These are phyloP conservation scores for Tylopilus cervinicoccineus DNA, from an alignment of 768 basidiomycete genomes.

Conservation along the genomic window DNA sequence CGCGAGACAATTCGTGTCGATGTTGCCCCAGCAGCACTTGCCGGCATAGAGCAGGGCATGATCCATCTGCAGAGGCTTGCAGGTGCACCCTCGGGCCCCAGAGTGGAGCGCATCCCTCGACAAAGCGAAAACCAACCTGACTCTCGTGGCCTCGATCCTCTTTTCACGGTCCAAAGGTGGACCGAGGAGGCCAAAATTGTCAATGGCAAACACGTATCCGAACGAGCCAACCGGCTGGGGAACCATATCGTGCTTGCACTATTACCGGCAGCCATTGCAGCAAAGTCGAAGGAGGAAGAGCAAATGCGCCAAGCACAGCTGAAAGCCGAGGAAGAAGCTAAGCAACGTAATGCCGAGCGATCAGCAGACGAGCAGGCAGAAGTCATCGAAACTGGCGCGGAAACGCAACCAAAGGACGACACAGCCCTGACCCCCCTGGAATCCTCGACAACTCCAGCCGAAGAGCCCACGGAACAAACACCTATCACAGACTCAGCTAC, in stretches of 20 bases:
- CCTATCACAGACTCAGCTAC: constrained; percentile 31
- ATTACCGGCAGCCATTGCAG: constrained; percentile 73
- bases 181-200: constrained; percentile 81
- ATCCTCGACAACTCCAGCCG: constrained; percentile 4
- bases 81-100: constrained; percentile 48
- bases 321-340: constrained; percentile 46
- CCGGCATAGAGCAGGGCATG: constrained; percentile 55
- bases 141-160: constrained; percentile 60
- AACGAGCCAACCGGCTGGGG: constrained; percentile 60
- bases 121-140: constrained; percentile 44
- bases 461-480: constrained; percentile 14
- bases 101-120: constrained; percentile 54
- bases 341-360: constrained; percentile 37
- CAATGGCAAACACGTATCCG: constrained; percentile 68
- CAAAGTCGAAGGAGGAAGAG: constrained; percentile 42
- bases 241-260: constrained; percentile 73
- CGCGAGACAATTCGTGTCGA: constrained; percentile 76
- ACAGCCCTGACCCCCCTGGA: constrained; percentile 12
- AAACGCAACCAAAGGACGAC: constrained; percentile 12
- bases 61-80: constrained; percentile 46
- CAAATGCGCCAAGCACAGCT: constrained; percentile 43
- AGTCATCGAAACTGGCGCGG: constrained; percentile 28
- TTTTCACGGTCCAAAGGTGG: constrained; percentile 85
- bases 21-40: constrained; percentile 60
- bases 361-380: constrained; percentile 30